A percentile compares a stretch with the other conserved stretches of the same genome.
Evolutionary conservation across 1,284 basidiomycete species (phyloP).

Genomic region (Fomitiporia mediterranea): DNA sequence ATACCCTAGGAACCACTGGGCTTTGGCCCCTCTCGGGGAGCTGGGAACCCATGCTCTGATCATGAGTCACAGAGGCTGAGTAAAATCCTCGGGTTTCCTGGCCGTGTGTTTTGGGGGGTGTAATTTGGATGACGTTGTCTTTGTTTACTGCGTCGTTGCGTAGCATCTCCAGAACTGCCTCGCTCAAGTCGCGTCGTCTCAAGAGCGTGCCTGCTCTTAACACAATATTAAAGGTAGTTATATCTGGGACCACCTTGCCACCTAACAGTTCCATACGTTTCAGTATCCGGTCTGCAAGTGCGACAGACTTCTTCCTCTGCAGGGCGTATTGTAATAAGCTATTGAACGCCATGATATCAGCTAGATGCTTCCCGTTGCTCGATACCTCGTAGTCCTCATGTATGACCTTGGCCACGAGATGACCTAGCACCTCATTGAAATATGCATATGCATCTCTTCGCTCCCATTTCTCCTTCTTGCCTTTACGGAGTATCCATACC

Average conservation of each 20-base stretch:
- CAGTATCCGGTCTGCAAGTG: constrained; percentile 44
- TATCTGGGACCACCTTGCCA: constrained; percentile 39
- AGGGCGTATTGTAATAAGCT: constrained; percentile 62
- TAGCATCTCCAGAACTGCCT: constrained; percentile 29
- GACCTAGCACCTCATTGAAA: constrained; percentile 50
- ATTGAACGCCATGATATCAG: constrained; percentile 42
- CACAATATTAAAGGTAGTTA: constrained; percentile 53
- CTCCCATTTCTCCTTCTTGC: constrained; percentile 22
- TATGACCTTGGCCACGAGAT: constrained; percentile 34
- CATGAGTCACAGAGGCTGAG: neutral
- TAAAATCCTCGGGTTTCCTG: neutral
- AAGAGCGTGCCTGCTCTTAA: constrained; percentile 51
- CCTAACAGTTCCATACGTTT: constrained; percentile 48
- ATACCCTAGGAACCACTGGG: neutral
- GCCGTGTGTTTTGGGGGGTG: neutral
- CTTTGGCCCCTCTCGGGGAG: neutral
- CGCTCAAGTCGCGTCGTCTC: constrained; percentile 40
- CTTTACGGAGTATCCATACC: constrained; percentile 41
- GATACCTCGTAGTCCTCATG: constrained; percentile 10
- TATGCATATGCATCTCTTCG: constrained; percentile 49
- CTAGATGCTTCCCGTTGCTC: neutral
- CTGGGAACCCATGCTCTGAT: neutral
- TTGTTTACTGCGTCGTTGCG: neutral
- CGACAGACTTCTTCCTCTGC: constrained; percentile 48
- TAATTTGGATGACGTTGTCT: neutral